Evolutionary conservation across 1,284 basidiomycete species (phyloP).

Genomic region (Omphalotus olearius): DNA sequence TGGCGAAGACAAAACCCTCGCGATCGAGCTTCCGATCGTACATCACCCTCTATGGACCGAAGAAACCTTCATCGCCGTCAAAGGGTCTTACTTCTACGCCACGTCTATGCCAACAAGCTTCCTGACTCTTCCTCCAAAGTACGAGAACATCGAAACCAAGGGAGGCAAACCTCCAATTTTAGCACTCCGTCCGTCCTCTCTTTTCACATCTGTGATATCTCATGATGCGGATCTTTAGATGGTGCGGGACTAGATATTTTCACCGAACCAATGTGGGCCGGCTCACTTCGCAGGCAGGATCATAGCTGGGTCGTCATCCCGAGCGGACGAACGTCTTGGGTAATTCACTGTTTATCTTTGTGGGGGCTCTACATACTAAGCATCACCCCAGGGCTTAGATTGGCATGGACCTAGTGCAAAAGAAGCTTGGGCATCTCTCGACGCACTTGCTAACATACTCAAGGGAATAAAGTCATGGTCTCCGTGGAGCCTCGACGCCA

Average conservation of each 20-base stretch:
- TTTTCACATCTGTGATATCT: not conserved
- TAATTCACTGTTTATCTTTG: constrained; percentile 22
- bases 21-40: constrained; percentile 32
- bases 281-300: constrained; percentile 52
- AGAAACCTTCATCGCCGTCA: constrained; percentile 34
- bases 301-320: constrained; percentile 71
- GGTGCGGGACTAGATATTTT: constrained; percentile 77
- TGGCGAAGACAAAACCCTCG: constrained; percentile 10
- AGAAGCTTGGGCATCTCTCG: constrained; percentile 57
- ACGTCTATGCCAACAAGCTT: constrained; percentile 54
- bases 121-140: constrained; percentile 49
- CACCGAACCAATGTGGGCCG: constrained; percentile 46
- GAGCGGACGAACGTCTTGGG: constrained; percentile 73
- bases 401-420: constrained; percentile 76
- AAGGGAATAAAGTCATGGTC: constrained; percentile 31
- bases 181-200: constrained; percentile 54
- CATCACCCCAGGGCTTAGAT: constrained; percentile 61
- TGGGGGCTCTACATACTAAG: no score
- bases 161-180: constrained; percentile 49
- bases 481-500: constrained; percentile 32
- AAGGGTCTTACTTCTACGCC: constrained; percentile 56
- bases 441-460: constrained; percentile 49
- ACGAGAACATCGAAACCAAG: constrained; percentile 13
- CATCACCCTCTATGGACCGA: constrained; percentile 39
- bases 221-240: constrained; percentile 37